phyloP scores from a whole-genome alignment of 495 filamentous ascomycete species.

The Aspergillus biplanus region DNA sequence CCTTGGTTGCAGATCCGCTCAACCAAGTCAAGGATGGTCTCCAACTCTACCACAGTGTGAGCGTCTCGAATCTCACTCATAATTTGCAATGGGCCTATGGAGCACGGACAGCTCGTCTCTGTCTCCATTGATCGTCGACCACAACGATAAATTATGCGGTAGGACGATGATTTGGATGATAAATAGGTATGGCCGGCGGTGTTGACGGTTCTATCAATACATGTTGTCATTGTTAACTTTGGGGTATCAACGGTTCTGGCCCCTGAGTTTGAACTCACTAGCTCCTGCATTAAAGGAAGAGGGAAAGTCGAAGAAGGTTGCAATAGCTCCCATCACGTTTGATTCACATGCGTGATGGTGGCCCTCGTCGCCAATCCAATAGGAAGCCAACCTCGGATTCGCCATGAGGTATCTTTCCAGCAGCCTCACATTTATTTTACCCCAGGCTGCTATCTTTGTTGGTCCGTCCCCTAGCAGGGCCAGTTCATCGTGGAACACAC shows the following conservation, averaged over 20 bases:
- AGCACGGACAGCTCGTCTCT: constrained; percentile 30
- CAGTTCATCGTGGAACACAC: constrained; percentile 25
- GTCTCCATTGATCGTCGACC: constrained; percentile 19
- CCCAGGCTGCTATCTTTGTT: constrained; percentile 13
- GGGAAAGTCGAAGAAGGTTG: constrained; percentile 13
- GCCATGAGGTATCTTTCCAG: constrained; percentile 15
- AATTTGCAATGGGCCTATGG: constrained; percentile 28
- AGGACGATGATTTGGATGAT: not conserved
- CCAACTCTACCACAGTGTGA: constrained; percentile 34
- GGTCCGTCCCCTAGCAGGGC: constrained; percentile 16
- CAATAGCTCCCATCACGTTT: constrained; percentile 6
- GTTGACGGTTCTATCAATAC: not conserved
- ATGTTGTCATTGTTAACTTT: constrained; percentile 13
- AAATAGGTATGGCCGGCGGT: constrained; percentile 1
- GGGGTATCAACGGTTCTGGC: constrained; percentile 3
- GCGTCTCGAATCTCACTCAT: constrained; percentile 33
- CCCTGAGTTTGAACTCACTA: constrained; percentile 1
- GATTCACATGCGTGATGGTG: constrained; percentile 19
- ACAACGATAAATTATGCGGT: constrained; percentile 1
- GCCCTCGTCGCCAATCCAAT: constrained; percentile 11
- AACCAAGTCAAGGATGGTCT: constrained; percentile 32
- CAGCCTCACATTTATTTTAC: constrained; percentile 26
- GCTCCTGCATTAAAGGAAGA: not conserved
- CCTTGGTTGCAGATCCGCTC: constrained; percentile 35
- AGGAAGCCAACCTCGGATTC: constrained; percentile 10